phyloP scores from a whole-genome alignment of 2,329 filamentous ascomycete species.

The Myriosclerotinia curreyana region DNA sequence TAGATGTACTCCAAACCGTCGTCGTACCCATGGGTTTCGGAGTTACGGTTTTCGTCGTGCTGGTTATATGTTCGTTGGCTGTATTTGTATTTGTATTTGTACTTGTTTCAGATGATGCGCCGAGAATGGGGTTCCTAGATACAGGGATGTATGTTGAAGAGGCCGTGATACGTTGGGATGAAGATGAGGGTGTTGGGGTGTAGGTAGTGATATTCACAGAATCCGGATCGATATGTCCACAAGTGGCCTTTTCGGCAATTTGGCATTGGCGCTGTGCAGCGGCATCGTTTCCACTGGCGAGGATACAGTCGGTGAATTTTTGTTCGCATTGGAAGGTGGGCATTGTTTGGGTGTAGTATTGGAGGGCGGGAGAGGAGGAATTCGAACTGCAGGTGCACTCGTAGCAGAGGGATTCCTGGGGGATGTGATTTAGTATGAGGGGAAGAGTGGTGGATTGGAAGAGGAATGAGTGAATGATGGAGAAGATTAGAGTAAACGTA shows the following conservation, averaged over 20 bases:
- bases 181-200: neutral
- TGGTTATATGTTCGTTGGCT: neutral
- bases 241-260: conserved; percentile 43
- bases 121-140: neutral
- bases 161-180: neutral
- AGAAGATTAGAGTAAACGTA: conserved; percentile 42
- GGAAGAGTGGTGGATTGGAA: neutral
- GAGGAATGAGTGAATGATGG: neutral
- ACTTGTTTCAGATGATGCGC: neutral
- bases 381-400: conserved; percentile 54
- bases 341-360: conserved; percentile 55
- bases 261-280: conserved; percentile 49
- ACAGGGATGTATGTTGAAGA: too few species aligned
- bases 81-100: neutral
- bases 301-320: conserved; percentile 49
- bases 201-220: neutral
- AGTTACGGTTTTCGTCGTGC: conserved; percentile 9
- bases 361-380: conserved; percentile 53
- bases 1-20: conserved; percentile 13
- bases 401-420: conserved; percentile 51
- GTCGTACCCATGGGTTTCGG: neutral
- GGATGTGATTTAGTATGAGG: neutral
- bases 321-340: conserved; percentile 58
- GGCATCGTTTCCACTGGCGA: conserved; percentile 44
- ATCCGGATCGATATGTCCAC: conserved; percentile 45